Conservation (phyloP, 2,329 filamentous ascomycete genomes). For the Xylariales sp. region DNA sequence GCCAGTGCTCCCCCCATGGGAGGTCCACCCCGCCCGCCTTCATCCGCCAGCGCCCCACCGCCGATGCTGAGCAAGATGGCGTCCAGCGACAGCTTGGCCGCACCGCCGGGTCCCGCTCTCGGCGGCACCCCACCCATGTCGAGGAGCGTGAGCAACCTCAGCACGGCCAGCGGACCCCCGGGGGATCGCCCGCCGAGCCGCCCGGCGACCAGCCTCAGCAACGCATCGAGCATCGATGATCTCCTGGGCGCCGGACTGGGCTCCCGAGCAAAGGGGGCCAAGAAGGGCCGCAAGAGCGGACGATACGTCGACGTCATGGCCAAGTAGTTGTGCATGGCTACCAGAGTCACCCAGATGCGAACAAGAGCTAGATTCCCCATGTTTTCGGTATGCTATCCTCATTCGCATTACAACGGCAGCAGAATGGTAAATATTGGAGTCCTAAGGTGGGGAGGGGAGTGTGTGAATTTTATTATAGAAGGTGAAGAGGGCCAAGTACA, state of each 20-base stretch:
- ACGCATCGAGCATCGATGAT: conserved; percentile 93
- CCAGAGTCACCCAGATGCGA: no score
- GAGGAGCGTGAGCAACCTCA: conserved; percentile 44
- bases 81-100: conserved; percentile 32
- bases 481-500: no score
- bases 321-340: no score
- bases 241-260: conserved; percentile 72
- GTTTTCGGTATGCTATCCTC: no score
- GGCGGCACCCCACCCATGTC: conserved; percentile 35
- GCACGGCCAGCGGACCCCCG: conserved; percentile 22
- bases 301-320: conserved; percentile 97
- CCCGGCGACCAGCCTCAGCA: conserved; percentile 79
- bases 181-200: conserved; percentile 45
- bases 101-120: conserved; percentile 16
- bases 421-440: no score
- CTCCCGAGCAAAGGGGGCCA: conserved; percentile 60
- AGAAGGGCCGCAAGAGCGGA: conserved; percentile 75
- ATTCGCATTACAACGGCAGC: no score
- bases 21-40: conserved; percentile 11
- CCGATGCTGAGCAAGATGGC: conserved; percentile 25
- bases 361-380: no score
- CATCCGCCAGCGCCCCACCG: conserved; percentile 14
- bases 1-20: conserved; percentile 17
- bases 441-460: no score
- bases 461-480: no score